These are phyloP conservation scores for Aureobasidium melanogenum DNA, from an alignment of 2,329 filamentous ascomycete species.

Conservation along the genomic window DNA sequence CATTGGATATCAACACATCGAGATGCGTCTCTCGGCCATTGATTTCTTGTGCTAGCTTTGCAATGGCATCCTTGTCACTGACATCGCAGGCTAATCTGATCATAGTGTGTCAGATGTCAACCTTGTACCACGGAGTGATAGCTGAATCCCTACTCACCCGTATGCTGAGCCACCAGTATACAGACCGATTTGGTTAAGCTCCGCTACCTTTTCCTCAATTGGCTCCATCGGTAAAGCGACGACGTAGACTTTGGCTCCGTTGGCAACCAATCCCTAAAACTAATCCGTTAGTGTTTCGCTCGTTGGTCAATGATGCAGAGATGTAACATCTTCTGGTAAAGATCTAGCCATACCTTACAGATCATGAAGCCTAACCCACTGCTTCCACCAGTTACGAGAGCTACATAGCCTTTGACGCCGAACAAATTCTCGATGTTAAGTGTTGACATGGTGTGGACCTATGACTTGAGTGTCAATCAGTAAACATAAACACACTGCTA, in stretches of 20 bases:
- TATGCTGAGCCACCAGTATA: slow-evolving; percentile 26
- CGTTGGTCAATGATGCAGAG: too few relatives aligned
- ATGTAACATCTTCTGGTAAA: slow-evolving; percentile 22
- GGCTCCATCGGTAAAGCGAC: slow-evolving; percentile 35
- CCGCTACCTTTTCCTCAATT: slow-evolving; percentile 29
- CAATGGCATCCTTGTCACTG: slow-evolving; percentile 34
- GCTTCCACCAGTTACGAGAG: slow-evolving; percentile 38
- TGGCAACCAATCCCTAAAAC: slow-evolving; percentile 18
- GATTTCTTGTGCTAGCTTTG: slow-evolving; percentile 25
- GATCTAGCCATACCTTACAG: background rate
- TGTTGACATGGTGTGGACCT: background rate
- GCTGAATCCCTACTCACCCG: background rate
- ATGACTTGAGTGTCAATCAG: background rate
- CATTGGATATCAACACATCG: slow-evolving; percentile 43
- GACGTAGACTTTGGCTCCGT: slow-evolving; percentile 39
- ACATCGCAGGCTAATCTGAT: slow-evolving; percentile 29
- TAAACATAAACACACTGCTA: background rate
- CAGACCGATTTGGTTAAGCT: slow-evolving; percentile 33
- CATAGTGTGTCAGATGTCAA: background rate
- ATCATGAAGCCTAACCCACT: slow-evolving; percentile 40
- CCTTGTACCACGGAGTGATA: background rate
- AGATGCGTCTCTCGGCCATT: slow-evolving; percentile 31
- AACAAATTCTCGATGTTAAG: slow-evolving; percentile 21
- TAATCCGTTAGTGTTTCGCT: too few relatives aligned
- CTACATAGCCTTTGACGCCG: slow-evolving; percentile 31